These are phyloP conservation scores for Xylariomycetidae sp. DNA, from an alignment of 2,329 filamentous ascomycete genomes.

Conservation along the genomic window DNA sequence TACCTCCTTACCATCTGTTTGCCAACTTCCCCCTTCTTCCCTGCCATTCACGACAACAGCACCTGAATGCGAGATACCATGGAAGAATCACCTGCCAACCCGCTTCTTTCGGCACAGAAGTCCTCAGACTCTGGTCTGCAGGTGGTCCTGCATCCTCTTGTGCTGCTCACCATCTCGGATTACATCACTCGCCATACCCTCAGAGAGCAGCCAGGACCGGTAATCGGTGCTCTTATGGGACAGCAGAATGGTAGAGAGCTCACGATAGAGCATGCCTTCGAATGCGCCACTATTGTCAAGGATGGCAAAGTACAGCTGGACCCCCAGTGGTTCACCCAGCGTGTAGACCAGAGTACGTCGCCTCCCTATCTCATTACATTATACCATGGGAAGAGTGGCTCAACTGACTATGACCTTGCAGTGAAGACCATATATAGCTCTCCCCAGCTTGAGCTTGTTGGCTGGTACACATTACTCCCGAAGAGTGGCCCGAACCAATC, in stretches of 20 bases:
- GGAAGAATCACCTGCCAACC: constrained; percentile 41
- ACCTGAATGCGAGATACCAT: constrained; percentile 31
- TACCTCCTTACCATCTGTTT: constrained; percentile 4
- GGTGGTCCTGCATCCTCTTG: constrained; percentile 83
- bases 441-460: constrained; percentile 77
- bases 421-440: constrained; percentile 85
- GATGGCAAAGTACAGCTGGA: constrained; percentile 59
- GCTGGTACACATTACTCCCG: constrained; percentile 81
- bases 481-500: constrained; percentile 62
- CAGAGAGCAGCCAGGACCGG: constrained; percentile 65
- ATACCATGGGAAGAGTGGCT: neutral
- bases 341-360: constrained; percentile 76
- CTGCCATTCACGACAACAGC: neutral
- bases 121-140: constrained; percentile 69
- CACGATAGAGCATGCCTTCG: constrained; percentile 89
- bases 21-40: neutral
- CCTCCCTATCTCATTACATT: neutral
- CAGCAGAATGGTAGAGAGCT: constrained; percentile 87
- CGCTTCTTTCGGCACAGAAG: constrained; percentile 61
- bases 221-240: constrained; percentile 83
- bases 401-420: constrained; percentile 30
- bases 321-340: constrained; percentile 64
- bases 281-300: constrained; percentile 56
- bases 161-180: constrained; percentile 93
- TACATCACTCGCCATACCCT: constrained; percentile 89